Evolutionary conservation across 1,139 yeast species (phyloP).

Genomic region (Protomyces pachydermus): DNA sequence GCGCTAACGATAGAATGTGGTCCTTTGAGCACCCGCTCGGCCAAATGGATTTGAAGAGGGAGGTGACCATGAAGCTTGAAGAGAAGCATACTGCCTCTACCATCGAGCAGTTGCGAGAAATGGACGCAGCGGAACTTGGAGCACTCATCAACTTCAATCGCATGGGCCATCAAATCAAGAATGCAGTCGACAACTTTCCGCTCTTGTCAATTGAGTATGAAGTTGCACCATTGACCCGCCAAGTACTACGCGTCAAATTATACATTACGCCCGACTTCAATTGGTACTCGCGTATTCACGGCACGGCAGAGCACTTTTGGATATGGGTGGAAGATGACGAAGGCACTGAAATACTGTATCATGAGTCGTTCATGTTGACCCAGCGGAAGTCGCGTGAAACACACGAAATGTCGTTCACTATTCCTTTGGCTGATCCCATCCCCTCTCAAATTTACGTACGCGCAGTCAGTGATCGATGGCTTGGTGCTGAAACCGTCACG

Average conservation of each 20-base stretch:
- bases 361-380: slow-evolving; percentile 69
- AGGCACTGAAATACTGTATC: slow-evolving; percentile 63
- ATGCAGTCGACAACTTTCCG: slow-evolving; percentile 69
- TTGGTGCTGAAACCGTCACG: slow-evolving; percentile 73
- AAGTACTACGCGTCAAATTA: slow-evolving; percentile 77
- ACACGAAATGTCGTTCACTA: slow-evolving; percentile 84
- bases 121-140: slow-evolving; percentile 74
- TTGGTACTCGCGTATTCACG: slow-evolving; percentile 82
- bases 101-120: slow-evolving; percentile 66
- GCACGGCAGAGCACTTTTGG: slow-evolving; percentile 86
- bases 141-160: slow-evolving; percentile 77
- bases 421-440: slow-evolving; percentile 79
- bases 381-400: slow-evolving; percentile 52
- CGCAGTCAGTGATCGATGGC: slow-evolving; percentile 79
- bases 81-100: slow-evolving; percentile 50
- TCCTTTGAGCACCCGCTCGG: slow-evolving; percentile 83
- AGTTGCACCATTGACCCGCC: slow-evolving; percentile 82
- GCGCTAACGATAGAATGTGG: slow-evolving; percentile 50
- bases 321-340: slow-evolving; percentile 80
- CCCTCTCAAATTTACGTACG: slow-evolving; percentile 83
- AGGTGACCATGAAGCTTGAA: slow-evolving; percentile 58
- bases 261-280: slow-evolving; percentile 66
- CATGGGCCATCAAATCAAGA: slow-evolving; percentile 62
- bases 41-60: slow-evolving; percentile 76
- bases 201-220: slow-evolving; percentile 66